Evolutionary conservation across 441 rosid species (phyloP), one percentile per base, ranked within the genome.

Genomic region (Populus hybrid): DNA sequence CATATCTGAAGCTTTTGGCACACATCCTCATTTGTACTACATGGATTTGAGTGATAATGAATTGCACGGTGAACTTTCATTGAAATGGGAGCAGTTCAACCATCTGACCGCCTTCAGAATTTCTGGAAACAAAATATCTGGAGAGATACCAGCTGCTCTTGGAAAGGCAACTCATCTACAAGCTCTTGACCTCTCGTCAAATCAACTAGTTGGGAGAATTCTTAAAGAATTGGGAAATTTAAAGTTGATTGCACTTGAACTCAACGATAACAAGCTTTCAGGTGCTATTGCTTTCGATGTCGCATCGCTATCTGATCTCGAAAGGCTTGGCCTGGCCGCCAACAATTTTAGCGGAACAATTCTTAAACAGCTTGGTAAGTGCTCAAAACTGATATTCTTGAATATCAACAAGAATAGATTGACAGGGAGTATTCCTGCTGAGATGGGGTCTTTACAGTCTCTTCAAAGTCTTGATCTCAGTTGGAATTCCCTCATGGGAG

Each of bases 121-220:
- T 18, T 78, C 82, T 2, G 35, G 57, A 16, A 84, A 83, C 40
- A 76, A 63, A 14, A 73, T 87, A 1, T 18, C 72, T 1, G 82
- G 86, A 0, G 4, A 1, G 0, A 69, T 87, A 32, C 85, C 86
- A 0, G 59, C 35, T 0, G 76, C 64, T 18, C 40, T 87, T 2
- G 81, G 74, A n/a, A 78, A 78, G 1, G 38, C 79, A 12, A 18
- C 73, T 23, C 73, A 74, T n/a, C 38, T 86, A 4, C 73, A 12
- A 0, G 63, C 0, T 4, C 73, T 83, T 3, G 78, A 86, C 64
- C 75, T 87, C 34, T 83, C 87, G 3, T 78, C 75, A 0, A 87
- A 87, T 77, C 28, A 65, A 20, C 50, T 87, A 3, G 66, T 6
- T 11, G 87, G 85, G 10, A 73, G 73, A 23, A 83, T 87, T 73